These are phyloP conservation scores for Tolypocladium cylindrosporum DNA, from an alignment of 2,329 filamentous ascomycete species.

Conservation along the genomic window DNA sequence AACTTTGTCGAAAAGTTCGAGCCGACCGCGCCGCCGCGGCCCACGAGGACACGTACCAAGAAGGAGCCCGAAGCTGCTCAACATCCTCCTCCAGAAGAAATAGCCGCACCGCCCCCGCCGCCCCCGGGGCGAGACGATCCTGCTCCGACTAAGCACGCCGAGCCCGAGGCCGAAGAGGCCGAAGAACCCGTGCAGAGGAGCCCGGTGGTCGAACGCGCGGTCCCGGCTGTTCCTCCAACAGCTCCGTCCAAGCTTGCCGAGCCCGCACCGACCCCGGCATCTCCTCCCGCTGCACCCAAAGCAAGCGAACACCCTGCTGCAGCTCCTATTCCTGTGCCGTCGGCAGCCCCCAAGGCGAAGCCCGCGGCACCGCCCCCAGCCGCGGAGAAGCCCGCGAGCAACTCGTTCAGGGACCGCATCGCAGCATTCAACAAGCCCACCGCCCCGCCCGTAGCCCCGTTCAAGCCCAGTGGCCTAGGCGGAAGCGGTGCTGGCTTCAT, in stretches of 20 bases:
- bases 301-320: conserved; percentile 27
- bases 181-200: conserved; percentile 17
- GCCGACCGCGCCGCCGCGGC: conserved; percentile 79
- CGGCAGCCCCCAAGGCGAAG: conserved; percentile 24
- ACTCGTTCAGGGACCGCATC: conserved; percentile 89
- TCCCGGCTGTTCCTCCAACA: conserved; percentile 16
- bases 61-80: conserved; percentile 33
- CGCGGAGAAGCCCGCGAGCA: conserved; percentile 61
- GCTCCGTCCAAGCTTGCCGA: conserved; percentile 19
- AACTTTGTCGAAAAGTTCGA: conserved; percentile 98
- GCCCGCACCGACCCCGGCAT: conserved; percentile 10
- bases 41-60: conserved; percentile 62
- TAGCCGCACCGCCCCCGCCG: conserved; percentile 24
- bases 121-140: conserved; percentile 17
- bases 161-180: conserved; percentile 25
- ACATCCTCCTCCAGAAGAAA: conserved; percentile 24
- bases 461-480: conserved; percentile 63
- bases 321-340: conserved; percentile 13
- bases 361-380: conserved; percentile 54
- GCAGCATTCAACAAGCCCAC: conserved; percentile 91
- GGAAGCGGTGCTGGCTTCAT: conserved; percentile 60
- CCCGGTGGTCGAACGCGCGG: conserved; percentile 24
- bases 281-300: conserved; percentile 21
- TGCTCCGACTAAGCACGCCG: conserved; percentile 16
- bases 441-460: conserved; percentile 78